phyloP scores from a whole-genome alignment of 106 monocot species.

The Allium sativum region DNA sequence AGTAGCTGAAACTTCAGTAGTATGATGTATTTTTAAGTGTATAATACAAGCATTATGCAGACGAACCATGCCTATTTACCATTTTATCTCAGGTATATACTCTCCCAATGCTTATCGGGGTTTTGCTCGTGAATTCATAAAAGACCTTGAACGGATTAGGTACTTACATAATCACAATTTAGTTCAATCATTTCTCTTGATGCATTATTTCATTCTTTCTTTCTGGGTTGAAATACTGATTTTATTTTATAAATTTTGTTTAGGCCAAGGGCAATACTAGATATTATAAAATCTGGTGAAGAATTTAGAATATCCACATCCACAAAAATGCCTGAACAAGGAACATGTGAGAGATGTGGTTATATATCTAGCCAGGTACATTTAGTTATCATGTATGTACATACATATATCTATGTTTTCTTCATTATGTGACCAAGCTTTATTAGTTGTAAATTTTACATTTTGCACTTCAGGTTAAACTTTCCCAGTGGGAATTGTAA shows the following conservation, averaged over 20 bases:
- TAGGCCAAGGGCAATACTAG: slow-evolving; percentile 89
- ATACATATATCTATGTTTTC: neutral
- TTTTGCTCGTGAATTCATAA: slow-evolving; percentile 98
- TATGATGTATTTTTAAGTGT: no score
- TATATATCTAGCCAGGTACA: slow-evolving; percentile 98
- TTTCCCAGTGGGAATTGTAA: neutral
- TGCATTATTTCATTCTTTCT: no score
- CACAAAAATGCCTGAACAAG: slow-evolving; percentile 96
- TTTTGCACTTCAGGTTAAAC: neutral
- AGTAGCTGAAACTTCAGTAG: no score
- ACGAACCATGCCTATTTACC: no score
- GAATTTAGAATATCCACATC: slow-evolving; percentile 85
- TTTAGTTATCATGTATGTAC: neutral
- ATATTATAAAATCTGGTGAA: slow-evolving; percentile 92
- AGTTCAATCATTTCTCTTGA: no score
- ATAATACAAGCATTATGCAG: no score
- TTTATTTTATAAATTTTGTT: slow-evolving; percentile 1
- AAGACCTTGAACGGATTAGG: slow-evolving; percentile 96
- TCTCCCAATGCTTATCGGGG: slow-evolving; percentile 99
- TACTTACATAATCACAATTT: slow-evolving; percentile 14
- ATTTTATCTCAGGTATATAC: slow-evolving; percentile 57
- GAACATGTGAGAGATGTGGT: slow-evolving; percentile 85
- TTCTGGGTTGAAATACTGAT: no score
- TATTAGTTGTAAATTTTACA: neutral
- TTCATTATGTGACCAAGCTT: neutral